Evolutionary conservation across 306 rosid genomes (phyloP).

Genomic region (Trifolium fragiferum): DNA sequence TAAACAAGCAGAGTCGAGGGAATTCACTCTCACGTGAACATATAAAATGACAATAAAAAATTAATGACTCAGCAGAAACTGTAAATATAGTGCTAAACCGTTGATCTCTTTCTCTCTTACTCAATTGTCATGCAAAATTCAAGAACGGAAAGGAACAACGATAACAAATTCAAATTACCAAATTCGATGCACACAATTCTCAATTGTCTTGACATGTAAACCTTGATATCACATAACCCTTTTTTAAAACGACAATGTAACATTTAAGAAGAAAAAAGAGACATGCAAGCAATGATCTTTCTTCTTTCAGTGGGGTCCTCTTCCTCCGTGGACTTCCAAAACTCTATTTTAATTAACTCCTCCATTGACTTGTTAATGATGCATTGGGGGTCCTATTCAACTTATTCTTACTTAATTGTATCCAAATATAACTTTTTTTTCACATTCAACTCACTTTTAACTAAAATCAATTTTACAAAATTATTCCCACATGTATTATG

Average conservation of each 20-base stretch:
- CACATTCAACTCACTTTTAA: background rate
- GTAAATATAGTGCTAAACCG: background rate
- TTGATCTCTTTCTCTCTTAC: constrained; percentile 16
- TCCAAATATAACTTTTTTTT: no score
- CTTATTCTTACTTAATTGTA: no score
- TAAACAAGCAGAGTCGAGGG: background rate
- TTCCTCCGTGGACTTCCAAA: no score
- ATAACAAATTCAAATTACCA: background rate
- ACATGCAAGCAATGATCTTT: background rate
- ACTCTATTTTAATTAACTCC: no score
- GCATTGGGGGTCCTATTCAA: no score
- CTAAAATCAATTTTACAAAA: background rate
- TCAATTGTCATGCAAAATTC: constrained; percentile 5
- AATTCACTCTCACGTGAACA: no score
- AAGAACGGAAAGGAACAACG: background rate
- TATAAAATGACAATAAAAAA: background rate
- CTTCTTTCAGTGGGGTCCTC: no score
- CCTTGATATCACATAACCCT: background rate
- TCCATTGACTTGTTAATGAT: no score
- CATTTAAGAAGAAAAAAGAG: background rate
- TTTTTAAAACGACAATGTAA: background rate
- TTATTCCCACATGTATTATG: no score
- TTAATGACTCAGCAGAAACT: background rate
- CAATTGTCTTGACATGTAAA: background rate
- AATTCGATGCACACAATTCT: background rate